These are phyloP conservation scores for Boletus rubropictus DNA, from an alignment of 768 basidiomycete genomes.

Conservation along the genomic window DNA sequence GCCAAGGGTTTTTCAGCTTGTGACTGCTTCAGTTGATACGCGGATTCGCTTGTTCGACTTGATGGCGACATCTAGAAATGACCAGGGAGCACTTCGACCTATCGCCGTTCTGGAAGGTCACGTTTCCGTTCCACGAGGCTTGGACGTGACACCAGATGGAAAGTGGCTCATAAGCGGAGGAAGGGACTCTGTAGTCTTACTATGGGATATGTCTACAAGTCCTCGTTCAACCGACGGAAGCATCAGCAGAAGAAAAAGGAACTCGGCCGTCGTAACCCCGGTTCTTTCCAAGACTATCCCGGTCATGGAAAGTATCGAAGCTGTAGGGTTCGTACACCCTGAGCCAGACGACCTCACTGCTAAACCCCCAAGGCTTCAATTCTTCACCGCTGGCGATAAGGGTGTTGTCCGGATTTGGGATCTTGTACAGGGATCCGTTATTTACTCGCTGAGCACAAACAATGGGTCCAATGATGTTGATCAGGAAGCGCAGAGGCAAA, in stretches of 20 bases:
- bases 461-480: slow-evolving; percentile 35
- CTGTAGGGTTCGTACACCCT: slow-evolving; percentile 62
- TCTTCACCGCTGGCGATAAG: slow-evolving; percentile 91
- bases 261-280: slow-evolving; percentile 45
- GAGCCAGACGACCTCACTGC: slow-evolving; percentile 41
- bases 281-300: slow-evolving; percentile 74
- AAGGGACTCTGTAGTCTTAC: slow-evolving; percentile 83
- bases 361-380: slow-evolving; percentile 41
- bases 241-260: slow-evolving; percentile 35
- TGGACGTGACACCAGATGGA: slow-evolving; percentile 81
- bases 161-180: slow-evolving; percentile 89
- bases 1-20: slow-evolving; percentile 62
- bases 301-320: slow-evolving; percentile 80
- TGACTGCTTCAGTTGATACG: slow-evolving; percentile 90
- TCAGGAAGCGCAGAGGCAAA: slow-evolving; percentile 79
- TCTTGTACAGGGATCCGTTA: slow-evolving; percentile 53
- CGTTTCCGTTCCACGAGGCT: slow-evolving; percentile 86
- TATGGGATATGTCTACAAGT: slow-evolving; percentile 70
- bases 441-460: slow-evolving; percentile 52
- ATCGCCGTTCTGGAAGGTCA: slow-evolving; percentile 89
- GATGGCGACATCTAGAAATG: slow-evolving; percentile 53
- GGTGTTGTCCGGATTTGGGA: slow-evolving; percentile 87
- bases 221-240: slow-evolving; percentile 6
- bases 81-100: slow-evolving; percentile 54
- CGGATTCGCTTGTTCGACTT: slow-evolving; percentile 91